Evolutionary conservation across 2,329 filamentous ascomycete species (phyloP).

Genomic region (Akanthomyces muscarius): DNA sequence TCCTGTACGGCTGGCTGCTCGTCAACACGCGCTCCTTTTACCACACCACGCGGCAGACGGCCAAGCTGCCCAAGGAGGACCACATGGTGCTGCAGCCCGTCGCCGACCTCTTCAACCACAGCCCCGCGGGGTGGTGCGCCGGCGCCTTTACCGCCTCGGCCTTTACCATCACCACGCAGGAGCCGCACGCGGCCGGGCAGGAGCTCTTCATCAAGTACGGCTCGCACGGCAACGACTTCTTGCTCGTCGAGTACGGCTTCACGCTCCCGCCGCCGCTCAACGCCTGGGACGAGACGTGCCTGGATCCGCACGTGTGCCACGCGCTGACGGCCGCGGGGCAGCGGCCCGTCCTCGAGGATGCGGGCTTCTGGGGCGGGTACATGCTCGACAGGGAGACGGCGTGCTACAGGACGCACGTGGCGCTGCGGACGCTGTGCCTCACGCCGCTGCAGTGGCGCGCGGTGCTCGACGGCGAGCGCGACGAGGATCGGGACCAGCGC

Average conservation of each 20-base stretch:
- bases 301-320: conserved; percentile 46
- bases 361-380: conserved; percentile 49
- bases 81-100: conserved; percentile 68
- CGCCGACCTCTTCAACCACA: conserved; percentile 67
- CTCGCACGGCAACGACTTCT: conserved; percentile 63
- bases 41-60: conserved; percentile 45
- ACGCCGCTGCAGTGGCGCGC: conserved; percentile 38
- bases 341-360: conserved; percentile 38
- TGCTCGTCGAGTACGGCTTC: conserved; percentile 64
- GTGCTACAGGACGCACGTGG: conserved; percentile 55
- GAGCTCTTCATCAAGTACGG: conserved; percentile 69
- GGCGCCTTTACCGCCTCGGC: conserved; percentile 48
- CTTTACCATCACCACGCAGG: conserved; percentile 52
- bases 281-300: conserved; percentile 46
- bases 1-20: conserved; percentile 54
- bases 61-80: conserved; percentile 46
- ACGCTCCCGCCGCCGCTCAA: conserved; percentile 41
- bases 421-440: conserved; percentile 39
- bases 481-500: conserved; percentile 43
- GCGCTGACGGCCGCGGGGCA: conserved; percentile 31
- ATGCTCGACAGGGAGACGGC: conserved; percentile 46
- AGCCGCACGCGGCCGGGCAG: conserved; percentile 50
- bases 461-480: conserved; percentile 42
- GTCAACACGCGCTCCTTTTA: conserved; percentile 63
- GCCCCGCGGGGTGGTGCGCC: conserved; percentile 49